Evolutionary conservation across 768 basidiomycete genomes (phyloP).

Genomic region (Amylocystis lapponica): DNA sequence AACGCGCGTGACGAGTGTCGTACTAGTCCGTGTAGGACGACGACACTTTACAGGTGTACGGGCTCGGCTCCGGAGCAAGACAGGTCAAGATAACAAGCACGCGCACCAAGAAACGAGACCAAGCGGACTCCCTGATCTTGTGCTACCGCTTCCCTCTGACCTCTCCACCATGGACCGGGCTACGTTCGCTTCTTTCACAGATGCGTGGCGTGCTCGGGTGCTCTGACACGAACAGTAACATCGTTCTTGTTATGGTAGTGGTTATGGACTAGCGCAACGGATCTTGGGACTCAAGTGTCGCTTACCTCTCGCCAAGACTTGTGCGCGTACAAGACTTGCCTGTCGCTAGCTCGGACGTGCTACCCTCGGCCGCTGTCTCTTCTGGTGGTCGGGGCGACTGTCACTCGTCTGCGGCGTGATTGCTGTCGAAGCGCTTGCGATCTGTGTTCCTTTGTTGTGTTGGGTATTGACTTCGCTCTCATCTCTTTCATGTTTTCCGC

Average conservation of each 20-base stretch:
- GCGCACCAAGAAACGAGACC: constrained; percentile 27
- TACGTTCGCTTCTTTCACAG: constrained; percentile 24
- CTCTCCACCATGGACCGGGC: constrained; percentile 32
- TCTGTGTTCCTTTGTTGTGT: constrained; percentile 27
- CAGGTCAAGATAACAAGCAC: constrained; percentile 27
- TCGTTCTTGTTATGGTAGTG: constrained; percentile 45
- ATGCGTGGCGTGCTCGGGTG: constrained; percentile 31
- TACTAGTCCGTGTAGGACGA: constrained; percentile 6
- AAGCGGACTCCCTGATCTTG: constrained; percentile 22
- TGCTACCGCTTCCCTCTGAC: constrained; percentile 36
- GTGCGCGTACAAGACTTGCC: constrained; percentile 45
- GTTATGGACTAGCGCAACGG: constrained; percentile 44
- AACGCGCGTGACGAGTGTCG: constrained; percentile 18
- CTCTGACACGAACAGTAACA: constrained; percentile 35
- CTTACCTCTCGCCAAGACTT: constrained; percentile 32
- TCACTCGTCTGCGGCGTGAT: constrained; percentile 33
- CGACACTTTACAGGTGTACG: constrained; percentile 27
- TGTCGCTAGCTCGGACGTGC: constrained; percentile 49
- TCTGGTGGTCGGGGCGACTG: constrained; percentile 32
- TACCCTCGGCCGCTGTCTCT: constrained; percentile 29
- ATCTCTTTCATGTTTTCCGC: constrained; percentile 19
- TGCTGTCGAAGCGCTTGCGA: constrained; percentile 48
- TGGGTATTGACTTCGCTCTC: constrained; percentile 44
- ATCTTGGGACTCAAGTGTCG: constrained; percentile 31
- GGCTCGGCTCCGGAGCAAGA: constrained; percentile 30